Base-by-base conservation (phyloP, 129 eudicot species). In the Flaveria trinervia region DNA sequence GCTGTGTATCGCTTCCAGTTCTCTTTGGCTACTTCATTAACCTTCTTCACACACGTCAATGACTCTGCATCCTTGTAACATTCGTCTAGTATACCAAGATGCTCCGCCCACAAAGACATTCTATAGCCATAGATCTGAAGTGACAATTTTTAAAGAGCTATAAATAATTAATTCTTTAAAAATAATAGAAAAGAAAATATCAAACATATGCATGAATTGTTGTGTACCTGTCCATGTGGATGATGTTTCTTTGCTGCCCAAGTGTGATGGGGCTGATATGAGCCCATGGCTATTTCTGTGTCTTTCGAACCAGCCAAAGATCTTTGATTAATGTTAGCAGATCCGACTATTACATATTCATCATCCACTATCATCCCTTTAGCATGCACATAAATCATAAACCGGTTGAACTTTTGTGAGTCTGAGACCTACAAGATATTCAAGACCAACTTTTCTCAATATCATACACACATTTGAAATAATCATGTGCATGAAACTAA, bases 311-410 rank as follows among this genome's bases (percentile, higher is more conserved):
- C 98, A 77, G 97, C 97, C 83, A 93, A 82, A 22, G 98, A 93
- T 80, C 98, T 85, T 74, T 93, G 98, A 72, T 93, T 93, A 52
- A 93, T 88, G 82, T 93, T 93, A 36, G 98, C 98, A 54, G 98
- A 90, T 71, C 98, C 97, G 25, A 93, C 39, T 60, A 90, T 88
- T 23, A 93, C 87, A 70, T 93, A 93, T 76, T 93, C 98, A 70
- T 93, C 98, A 85, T 93, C 97, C 79, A 87, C 95, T 67, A 93
- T 79, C 98, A 93, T 93, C 62, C 98, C 98, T 86, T 93, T 93
- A 25, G 96, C 92, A 79, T 93, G 98, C 83, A 90, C 98, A 60
- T 93, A 93, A 15, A 90, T 88, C 97, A 93, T 93, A 76, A 93
- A 93, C 33, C 98, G 88, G 73, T 84, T 86, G 73, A 60, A 83